phyloP scores from a whole-genome alignment of 169 alveolate genomes.

The Eimeria sp. region DNA sequence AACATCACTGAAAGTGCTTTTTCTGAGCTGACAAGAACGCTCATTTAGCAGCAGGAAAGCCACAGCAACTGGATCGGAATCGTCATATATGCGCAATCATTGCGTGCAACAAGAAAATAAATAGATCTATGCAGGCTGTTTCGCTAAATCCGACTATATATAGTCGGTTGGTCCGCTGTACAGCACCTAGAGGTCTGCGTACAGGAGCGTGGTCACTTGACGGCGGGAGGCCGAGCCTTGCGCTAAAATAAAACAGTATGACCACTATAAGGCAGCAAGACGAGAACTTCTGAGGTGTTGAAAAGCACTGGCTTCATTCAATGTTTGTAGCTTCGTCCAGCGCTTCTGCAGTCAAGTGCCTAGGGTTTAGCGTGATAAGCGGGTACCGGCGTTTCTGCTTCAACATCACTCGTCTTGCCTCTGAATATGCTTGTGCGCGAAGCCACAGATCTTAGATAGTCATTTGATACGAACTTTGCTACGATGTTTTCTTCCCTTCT shows the following conservation, averaged over 20 bases:
- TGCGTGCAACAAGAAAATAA: background rate
- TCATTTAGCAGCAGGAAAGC: background rate
- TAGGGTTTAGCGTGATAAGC: background rate
- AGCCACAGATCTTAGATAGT: background rate
- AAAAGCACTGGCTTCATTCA: too few relatives aligned
- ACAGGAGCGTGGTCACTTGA: background rate
- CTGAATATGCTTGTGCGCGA: background rate
- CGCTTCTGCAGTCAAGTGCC: background rate
- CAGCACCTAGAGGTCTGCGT: background rate
- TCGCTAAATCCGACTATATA: background rate
- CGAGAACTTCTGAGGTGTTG: background rate
- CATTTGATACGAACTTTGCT: too few relatives aligned
- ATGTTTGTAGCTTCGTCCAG: background rate
- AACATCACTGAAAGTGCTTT: background rate
- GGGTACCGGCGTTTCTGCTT: background rate
- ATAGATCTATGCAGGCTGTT: background rate
- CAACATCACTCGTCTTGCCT: background rate
- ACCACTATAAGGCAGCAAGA: background rate
- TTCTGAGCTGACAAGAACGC: background rate
- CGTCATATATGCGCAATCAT: background rate
- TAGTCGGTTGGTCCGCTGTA: background rate
- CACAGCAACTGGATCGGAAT: background rate
- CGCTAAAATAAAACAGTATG: background rate
- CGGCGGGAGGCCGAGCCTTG: background rate
- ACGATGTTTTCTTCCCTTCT: too few relatives aligned